These are phyloP conservation scores for Candida easanensis DNA, from an alignment of 805 yeast genomes.

Conservation along the genomic window DNA sequence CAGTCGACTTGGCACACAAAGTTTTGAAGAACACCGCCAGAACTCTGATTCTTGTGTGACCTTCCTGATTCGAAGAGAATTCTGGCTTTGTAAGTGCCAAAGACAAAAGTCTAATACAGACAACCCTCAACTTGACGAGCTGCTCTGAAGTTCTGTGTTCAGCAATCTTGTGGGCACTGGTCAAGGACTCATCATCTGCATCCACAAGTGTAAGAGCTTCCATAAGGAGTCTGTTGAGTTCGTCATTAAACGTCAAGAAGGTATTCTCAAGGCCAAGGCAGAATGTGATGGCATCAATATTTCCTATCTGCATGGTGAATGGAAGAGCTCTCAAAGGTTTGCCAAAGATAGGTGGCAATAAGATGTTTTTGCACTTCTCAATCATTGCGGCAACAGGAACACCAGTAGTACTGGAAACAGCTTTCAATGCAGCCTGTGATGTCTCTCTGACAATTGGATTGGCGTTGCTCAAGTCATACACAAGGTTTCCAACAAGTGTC, in stretches of 20 bases:
- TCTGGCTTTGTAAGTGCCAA: conserved; percentile 83
- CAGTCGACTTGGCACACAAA: conserved; percentile 76
- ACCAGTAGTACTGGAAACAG: conserved; percentile 65
- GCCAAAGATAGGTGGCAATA: conserved; percentile 92
- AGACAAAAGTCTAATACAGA: conserved; percentile 80
- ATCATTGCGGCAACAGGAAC: conserved; percentile 74
- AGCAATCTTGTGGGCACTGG: conserved; percentile 79
- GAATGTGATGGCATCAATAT: conserved; percentile 94
- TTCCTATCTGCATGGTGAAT: conserved; percentile 98
- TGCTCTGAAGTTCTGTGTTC: conserved; percentile 90
- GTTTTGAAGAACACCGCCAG: conserved; percentile 95
- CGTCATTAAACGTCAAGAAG: conserved; percentile 84
- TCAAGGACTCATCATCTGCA: conserved; percentile 94
- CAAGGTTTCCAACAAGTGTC: conserved; percentile 82
- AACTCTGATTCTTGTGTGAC: conserved; percentile 78
- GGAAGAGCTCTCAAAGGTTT: conserved; percentile 96
- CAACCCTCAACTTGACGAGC: conserved; percentile 81
- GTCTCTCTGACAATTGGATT: conserved; percentile 79
- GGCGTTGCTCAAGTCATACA: conserved; percentile 89
- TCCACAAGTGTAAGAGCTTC: conserved; percentile 95
- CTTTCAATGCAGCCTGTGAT: conserved; percentile 66
- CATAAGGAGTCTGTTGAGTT: conserved; percentile 74
- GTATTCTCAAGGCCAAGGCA: conserved; percentile 80
- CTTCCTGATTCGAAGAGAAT: conserved; percentile 69
- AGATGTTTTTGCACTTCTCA: conserved; percentile 75